These are phyloP conservation scores for Nicotiana knightiana DNA, from an alignment of 257 asterid species.

Conservation along the genomic window DNA sequence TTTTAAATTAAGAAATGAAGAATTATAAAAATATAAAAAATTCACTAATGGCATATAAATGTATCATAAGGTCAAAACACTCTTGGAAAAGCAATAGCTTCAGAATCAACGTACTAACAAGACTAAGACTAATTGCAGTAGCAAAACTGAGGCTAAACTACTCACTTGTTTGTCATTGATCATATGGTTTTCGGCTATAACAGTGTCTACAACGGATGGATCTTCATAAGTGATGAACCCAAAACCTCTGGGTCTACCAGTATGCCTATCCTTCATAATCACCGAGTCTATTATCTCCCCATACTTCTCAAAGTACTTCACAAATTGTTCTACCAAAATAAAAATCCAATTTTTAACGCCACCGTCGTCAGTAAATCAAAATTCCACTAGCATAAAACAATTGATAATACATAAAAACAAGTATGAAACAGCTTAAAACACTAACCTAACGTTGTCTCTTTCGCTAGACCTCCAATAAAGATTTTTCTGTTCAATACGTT, in stretches of 20 bases:
- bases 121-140: too few species aligned
- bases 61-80: too few species aligned
- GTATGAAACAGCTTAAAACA: neutral
- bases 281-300: slow-evolving; percentile 97
- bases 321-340: slow-evolving; percentile 54
- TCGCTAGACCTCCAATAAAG: slow-evolving; percentile 89
- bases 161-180: slow-evolving; percentile 90
- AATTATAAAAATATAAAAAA: too few species aligned
- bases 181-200: slow-evolving; percentile 77
- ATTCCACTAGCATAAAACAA: neutral
- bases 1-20: too few species aligned
- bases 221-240: slow-evolving; percentile 89
- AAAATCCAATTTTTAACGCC: neutral
- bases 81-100: too few species aligned
- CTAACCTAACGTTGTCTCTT: slow-evolving; percentile 76
- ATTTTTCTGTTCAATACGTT: slow-evolving; percentile 48
- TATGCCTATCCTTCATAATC: slow-evolving; percentile 84
- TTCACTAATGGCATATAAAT: too few species aligned
- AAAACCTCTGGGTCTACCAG: slow-evolving; percentile 93
- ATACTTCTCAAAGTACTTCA: slow-evolving; percentile 92
- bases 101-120: too few species aligned
- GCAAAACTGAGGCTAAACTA: neutral
- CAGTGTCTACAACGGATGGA: slow-evolving; percentile 76
- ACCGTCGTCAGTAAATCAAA: neutral
- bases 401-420: neutral